Percentiles rank a stretch among this genome's conserved stretches.
These are phyloP conservation scores for Phanerodontia chrysosporium DNA, from an alignment of 768 basidiomycete species.

Conservation along the genomic window DNA sequence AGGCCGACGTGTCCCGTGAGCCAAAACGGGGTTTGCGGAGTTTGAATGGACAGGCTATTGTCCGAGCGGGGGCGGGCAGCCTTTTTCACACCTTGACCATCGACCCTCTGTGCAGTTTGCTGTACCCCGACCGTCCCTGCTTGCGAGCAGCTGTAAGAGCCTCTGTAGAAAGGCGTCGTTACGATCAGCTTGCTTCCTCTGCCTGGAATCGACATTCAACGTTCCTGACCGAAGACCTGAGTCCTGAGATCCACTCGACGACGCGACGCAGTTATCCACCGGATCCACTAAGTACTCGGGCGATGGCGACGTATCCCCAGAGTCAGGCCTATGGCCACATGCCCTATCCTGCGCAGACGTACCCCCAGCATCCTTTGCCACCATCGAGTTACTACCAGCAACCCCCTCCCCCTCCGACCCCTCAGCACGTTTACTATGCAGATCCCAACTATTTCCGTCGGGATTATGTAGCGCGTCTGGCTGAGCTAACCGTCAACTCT, in stretches of 20 bases:
- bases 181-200: constrained; percentile 1
- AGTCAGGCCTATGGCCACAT: constrained; percentile 54
- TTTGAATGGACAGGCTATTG: constrained; percentile 3
- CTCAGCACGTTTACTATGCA: constrained; percentile 43
- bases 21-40: background rate
- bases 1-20: background rate
- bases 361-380: constrained; percentile 27
- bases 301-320: constrained; percentile 47
- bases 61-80: constrained; percentile 13
- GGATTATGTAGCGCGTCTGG: constrained; percentile 70
- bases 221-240: constrained; percentile 8
- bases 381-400: constrained; percentile 37
- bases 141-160: constrained; percentile 25
- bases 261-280: constrained; percentile 7
- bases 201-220: constrained; percentile 1
- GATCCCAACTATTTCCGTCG: constrained; percentile 74
- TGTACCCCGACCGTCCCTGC: constrained; percentile 13
- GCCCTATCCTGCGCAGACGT: constrained; percentile 44
- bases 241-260: constrained; percentile 15
- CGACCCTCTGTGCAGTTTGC: constrained; percentile 31
- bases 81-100: constrained; percentile 35
- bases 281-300: constrained; percentile 5
- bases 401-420: constrained; percentile 38
- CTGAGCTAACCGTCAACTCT: constrained; percentile 89
- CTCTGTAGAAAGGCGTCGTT: constrained; percentile 5